Conservation (phyloP, 192 early-diverging fungal species). For the Rhizoclosmatium globosum region DNA sequence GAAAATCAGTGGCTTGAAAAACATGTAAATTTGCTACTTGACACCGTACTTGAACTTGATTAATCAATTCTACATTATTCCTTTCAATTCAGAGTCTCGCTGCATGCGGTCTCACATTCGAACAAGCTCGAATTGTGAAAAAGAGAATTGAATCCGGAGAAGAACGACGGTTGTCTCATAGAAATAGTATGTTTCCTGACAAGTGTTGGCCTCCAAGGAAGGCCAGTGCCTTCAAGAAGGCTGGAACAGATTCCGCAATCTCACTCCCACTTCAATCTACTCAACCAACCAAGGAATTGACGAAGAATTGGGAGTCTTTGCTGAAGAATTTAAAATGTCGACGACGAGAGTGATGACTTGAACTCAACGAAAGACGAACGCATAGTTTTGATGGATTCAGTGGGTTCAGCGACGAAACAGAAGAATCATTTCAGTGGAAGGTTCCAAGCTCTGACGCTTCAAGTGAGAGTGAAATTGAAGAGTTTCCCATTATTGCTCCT, state of each 20-base stretch:
- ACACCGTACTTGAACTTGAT: neutral
- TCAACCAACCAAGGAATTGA: neutral
- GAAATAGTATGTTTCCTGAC: neutral
- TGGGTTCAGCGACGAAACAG: neutral
- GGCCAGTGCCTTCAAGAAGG: neutral
- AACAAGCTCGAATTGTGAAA: neutral
- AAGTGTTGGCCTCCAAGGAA: neutral
- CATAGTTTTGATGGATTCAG: neutral
- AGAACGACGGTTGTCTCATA: neutral
- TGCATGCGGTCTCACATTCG: neutral
- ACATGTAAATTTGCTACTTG: constrained; percentile 7
- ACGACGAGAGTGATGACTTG: neutral
- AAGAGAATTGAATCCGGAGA: neutral
- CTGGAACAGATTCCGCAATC: neutral
- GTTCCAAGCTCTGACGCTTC: neutral
- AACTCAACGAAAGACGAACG: neutral
- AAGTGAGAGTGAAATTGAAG: neutral
- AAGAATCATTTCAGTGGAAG: neutral
- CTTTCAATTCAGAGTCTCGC: neutral
- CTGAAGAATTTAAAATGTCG: constrained; percentile 1
- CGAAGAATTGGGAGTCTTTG: neutral
- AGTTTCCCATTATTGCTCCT: neutral
- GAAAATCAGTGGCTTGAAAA: neutral
- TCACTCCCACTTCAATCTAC: neutral
- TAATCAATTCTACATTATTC: neutral